Conservation (phyloP, 495 filamentous ascomycete species). For the Tuber brumale region DNA sequence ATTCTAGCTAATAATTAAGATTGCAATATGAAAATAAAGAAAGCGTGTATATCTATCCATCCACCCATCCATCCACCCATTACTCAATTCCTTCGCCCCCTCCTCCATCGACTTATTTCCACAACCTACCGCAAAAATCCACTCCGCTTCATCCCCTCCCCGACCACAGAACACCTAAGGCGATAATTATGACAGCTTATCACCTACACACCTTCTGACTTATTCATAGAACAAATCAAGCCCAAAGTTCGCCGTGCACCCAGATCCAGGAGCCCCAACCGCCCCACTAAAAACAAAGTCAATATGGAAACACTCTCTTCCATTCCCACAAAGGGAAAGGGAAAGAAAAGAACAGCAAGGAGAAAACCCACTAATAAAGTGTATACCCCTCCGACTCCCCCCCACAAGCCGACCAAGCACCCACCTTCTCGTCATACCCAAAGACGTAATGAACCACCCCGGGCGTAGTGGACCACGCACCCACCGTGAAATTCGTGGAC, state of each 20-base stretch:
- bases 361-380: background rate
- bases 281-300: background rate
- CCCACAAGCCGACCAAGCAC: background rate
- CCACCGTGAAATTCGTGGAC: slow-evolving; percentile 18
- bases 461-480: background rate
- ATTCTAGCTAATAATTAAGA: background rate
- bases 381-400: background rate
- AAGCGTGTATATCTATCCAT: background rate
- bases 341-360: background rate
- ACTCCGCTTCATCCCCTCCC: background rate
- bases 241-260: background rate
- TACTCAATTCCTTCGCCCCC: background rate
- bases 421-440: background rate
- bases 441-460: background rate
- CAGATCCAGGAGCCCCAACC: background rate
- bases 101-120: background rate
- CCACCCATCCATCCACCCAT: background rate
- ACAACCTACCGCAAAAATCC: background rate
- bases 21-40: background rate
- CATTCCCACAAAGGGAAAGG: background rate
- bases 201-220: background rate
- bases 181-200: background rate
- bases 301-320: background rate
- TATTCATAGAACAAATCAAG: background rate
- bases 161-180: too few relatives aligned